A percentile compares a stretch with the other conserved stretches of the same genome.
Conservation (phyloP, 106 monocot species). For the Dendrobium nobile region DNA sequence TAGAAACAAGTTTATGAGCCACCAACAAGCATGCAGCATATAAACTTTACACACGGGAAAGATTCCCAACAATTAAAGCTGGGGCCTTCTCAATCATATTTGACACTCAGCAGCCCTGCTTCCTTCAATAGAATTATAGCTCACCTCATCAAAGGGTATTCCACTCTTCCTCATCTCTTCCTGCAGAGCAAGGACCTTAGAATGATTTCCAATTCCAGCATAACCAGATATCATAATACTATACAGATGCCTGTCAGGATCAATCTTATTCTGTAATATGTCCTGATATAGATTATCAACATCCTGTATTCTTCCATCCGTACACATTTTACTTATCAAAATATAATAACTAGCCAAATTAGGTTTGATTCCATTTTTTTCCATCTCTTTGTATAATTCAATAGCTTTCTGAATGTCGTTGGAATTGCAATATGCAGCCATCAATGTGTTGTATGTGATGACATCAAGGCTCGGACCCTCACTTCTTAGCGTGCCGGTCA, state of each 20-base stretch:
- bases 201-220: conserved; percentile 2
- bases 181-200: not conserved
- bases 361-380: conserved; percentile 33
- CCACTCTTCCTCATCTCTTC: conserved; percentile 9
- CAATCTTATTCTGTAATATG: not conserved
- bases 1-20: not conserved
- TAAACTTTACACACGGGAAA: not conserved
- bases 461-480: conserved; percentile 53
- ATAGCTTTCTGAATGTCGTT: conserved; percentile 28
- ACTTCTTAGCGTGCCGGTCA: conserved; percentile 18
- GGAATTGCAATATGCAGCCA: conserved; percentile 39
- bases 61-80: not conserved
- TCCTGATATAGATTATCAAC: conserved; percentile 26
- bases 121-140: not conserved
- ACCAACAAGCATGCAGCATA: not conserved
- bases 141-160: not conserved
- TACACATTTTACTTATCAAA: conserved; percentile 25
- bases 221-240: conserved; percentile 11
- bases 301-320: conserved; percentile 33
- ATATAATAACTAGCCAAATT: conserved; percentile 30
- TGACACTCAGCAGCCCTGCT: not conserved
- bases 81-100: not conserved
- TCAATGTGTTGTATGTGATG: conserved; percentile 57
- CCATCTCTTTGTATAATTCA: conserved; percentile 45
- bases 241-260: conserved; percentile 7